Conservation (phyloP, 192 early-diverging fungal species). For the Coemansia sp. region DNA sequence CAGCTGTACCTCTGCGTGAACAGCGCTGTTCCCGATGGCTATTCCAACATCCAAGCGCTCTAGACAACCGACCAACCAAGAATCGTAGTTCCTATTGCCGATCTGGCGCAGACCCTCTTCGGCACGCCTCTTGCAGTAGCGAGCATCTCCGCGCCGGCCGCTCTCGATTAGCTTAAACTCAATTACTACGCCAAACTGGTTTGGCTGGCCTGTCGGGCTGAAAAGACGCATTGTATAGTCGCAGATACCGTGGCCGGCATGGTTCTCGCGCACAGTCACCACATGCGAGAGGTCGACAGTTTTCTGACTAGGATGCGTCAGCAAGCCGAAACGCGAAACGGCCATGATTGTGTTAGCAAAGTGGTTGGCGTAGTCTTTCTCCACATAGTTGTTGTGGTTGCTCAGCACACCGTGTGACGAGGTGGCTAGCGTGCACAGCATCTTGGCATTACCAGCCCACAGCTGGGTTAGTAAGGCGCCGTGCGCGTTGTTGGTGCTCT, state of each 20-base stretch:
- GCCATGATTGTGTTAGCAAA: background rate
- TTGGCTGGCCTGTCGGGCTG: conserved; percentile 15
- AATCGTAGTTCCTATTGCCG: conserved; percentile 11
- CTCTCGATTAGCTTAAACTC: conserved; percentile 32
- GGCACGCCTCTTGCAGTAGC: conserved; percentile 6
- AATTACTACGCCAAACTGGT: conserved; percentile 29
- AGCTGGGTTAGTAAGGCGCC: background rate
- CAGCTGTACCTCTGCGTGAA: conserved; percentile 5
- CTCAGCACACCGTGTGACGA: background rate
- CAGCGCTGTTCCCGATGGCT: conserved; percentile 32
- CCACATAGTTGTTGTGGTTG: background rate
- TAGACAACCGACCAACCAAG: conserved; percentile 20
- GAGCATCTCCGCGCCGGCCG: conserved; percentile 1
- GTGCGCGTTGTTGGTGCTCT: background rate
- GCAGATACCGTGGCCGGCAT: conserved; percentile 5
- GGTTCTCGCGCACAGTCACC: conserved; percentile 5
- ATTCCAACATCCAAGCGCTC: conserved; percentile 40
- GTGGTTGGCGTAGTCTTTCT: background rate
- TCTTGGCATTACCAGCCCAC: background rate
- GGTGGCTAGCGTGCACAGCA: background rate
- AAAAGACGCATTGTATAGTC: conserved; percentile 13
- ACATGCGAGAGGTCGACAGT: background rate
- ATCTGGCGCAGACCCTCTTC: conserved; percentile 14
- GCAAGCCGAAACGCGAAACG: background rate
- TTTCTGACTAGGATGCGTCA: background rate